These are phyloP conservation scores for Karstenula rhodostoma DNA, from an alignment of 2,329 filamentous ascomycete genomes.

Conservation along the genomic window DNA sequence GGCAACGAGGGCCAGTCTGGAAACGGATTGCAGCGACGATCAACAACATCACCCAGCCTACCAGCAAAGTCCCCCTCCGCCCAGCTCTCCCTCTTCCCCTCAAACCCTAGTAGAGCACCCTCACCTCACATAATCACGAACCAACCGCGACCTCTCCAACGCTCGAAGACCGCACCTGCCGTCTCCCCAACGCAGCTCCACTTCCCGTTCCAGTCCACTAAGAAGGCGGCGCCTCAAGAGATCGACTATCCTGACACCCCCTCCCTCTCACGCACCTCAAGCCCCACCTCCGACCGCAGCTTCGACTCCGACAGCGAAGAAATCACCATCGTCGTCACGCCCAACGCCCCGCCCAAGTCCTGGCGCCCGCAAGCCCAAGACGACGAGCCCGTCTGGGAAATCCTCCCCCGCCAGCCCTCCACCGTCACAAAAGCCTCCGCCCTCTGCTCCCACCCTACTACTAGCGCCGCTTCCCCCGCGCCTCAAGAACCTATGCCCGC, in stretches of 20 bases:
- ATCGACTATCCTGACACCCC: slow-evolving; percentile 7
- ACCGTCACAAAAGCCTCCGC: slow-evolving; percentile 37
- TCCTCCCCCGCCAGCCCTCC: slow-evolving; percentile 28
- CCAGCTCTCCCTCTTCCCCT: slow-evolving; percentile 45
- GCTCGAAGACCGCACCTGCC: slow-evolving; percentile 41
- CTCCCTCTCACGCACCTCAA: slow-evolving; percentile 28
- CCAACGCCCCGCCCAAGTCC: slow-evolving; percentile 23
- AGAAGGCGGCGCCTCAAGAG: not conserved
- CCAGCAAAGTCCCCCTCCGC: slow-evolving; percentile 38
- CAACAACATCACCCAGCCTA: slow-evolving; percentile 44
- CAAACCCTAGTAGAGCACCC: slow-evolving; percentile 31
- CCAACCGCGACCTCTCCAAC: slow-evolving; percentile 33
- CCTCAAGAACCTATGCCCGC: slow-evolving; percentile 29
- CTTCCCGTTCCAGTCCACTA: slow-evolving; percentile 22
- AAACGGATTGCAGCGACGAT: slow-evolving; percentile 34
- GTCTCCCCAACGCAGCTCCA: slow-evolving; percentile 38
- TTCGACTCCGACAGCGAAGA: slow-evolving; percentile 43
- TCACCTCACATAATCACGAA: slow-evolving; percentile 34
- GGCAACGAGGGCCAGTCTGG: slow-evolving; percentile 27
- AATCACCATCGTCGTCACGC: slow-evolving; percentile 35
- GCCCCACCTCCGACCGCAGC: slow-evolving; percentile 37
- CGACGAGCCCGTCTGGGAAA: slow-evolving; percentile 22
- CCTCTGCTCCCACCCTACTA: slow-evolving; percentile 36
- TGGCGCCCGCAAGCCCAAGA: slow-evolving; percentile 29
- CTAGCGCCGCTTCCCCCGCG: slow-evolving; percentile 21